phyloP scores from a whole-genome alignment of 208 protist species.

The Leishmania major region DNA sequence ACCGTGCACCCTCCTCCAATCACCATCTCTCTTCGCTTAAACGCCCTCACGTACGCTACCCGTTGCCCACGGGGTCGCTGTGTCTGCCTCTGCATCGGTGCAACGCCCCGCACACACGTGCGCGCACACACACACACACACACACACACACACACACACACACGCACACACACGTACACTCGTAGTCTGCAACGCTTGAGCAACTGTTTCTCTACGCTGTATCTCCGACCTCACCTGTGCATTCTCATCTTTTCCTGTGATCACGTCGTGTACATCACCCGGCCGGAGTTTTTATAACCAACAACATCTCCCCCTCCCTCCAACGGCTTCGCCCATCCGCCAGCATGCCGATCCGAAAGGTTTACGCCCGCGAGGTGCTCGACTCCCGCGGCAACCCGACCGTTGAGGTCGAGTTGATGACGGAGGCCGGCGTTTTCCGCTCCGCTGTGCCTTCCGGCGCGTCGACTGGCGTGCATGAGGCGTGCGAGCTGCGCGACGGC shows the following conservation, averaged over 20 bases:
- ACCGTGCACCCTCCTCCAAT: not conserved
- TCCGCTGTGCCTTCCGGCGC: slow-evolving; percentile 98
- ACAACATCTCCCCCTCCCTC: not conserved
- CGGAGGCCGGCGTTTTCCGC: slow-evolving; percentile 94
- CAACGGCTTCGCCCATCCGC: not conserved
- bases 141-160: not conserved
- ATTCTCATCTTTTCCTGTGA: not conserved
- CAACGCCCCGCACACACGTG: not conserved
- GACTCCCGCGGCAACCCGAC: slow-evolving; percentile 93
- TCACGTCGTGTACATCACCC: too few relatives aligned
- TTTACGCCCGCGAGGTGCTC: slow-evolving; percentile 88
- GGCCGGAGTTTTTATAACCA: not conserved
- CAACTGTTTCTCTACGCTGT: not conserved
- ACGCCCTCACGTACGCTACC: not conserved
- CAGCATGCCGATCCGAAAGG: slow-evolving; percentile 83
- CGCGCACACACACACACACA: not conserved
- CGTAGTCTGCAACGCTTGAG: not conserved
- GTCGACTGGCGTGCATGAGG: slow-evolving; percentile 99
- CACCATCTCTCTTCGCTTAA: not conserved
- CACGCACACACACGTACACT: not conserved
- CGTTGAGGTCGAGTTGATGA: slow-evolving; percentile 97
- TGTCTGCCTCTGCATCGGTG: not conserved
- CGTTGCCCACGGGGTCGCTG: not conserved
- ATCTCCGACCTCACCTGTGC: not conserved
- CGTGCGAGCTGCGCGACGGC: slow-evolving; percentile 97